These are phyloP conservation scores for Clavispora phyllophila DNA, from an alignment of 805 yeast species.

Conservation along the genomic window DNA sequence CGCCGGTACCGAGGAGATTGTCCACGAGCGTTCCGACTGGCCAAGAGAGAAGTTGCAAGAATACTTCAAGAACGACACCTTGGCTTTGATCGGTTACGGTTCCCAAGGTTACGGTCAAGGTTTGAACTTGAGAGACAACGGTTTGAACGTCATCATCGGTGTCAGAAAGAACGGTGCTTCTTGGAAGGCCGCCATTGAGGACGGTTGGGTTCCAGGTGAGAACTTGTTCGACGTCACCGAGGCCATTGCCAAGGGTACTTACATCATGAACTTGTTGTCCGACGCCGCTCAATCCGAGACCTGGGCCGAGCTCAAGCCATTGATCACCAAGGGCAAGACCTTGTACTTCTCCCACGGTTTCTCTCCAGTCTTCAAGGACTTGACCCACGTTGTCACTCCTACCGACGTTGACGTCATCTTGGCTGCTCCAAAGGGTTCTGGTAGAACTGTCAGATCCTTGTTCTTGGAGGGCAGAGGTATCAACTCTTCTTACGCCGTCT, in stretches of 20 bases:
- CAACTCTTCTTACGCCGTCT: constrained; percentile 98
- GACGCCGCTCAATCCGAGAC: constrained; percentile 99
- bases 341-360: constrained; percentile 99
- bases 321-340: constrained; percentile 94
- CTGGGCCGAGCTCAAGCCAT: constrained; percentile 82
- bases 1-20: constrained; percentile 91
- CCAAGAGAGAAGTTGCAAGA: constrained; percentile 93
- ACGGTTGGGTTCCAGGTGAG: constrained; percentile 99
- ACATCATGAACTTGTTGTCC: constrained; percentile 94
- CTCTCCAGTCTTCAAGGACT: constrained; percentile 97
- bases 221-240: constrained; percentile 92
- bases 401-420: constrained; percentile 90
- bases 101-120: constrained; percentile 99
- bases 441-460: constrained; percentile 98
- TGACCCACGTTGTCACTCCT: constrained; percentile 96
- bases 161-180: constrained; percentile 98
- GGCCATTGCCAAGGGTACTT: constrained; percentile 89
- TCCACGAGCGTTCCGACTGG: constrained; percentile 99
- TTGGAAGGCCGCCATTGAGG: constrained; percentile 99
- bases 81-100: constrained; percentile 98
- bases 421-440: constrained; percentile 99
- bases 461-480: constrained; percentile 99
- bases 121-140: constrained; percentile 98
- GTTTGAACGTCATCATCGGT: constrained; percentile 95
- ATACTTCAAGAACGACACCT: constrained; percentile 96